Conservation (phyloP, 306 rosid genomes). For the Parietaria judaica region DNA sequence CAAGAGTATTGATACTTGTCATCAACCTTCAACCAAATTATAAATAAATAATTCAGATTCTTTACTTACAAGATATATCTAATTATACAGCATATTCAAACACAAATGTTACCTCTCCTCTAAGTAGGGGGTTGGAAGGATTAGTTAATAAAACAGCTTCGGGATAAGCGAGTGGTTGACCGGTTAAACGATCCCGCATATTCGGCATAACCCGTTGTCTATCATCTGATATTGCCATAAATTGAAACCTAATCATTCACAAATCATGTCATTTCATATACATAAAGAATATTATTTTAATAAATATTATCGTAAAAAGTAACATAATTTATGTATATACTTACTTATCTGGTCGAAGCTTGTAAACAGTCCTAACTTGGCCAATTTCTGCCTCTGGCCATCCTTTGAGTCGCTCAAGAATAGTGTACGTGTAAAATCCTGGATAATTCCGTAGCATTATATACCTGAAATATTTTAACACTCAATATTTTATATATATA, state of each 20-base stretch:
- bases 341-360: constrained; percentile 18
- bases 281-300: no score
- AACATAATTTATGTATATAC: neutral
- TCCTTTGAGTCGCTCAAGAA: constrained; percentile 11
- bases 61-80: no score
- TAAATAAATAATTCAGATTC: neutral
- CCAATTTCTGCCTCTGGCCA: constrained; percentile 16
- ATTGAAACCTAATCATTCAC: constrained; percentile 5
- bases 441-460: constrained; percentile 10
- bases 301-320: no score
- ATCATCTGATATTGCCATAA: constrained; percentile 15
- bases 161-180: constrained; percentile 17
- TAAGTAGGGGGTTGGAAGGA: constrained; percentile 6
- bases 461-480: constrained; percentile 3
- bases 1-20: constrained; percentile 77
- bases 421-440: constrained; percentile 14
- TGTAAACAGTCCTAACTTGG: constrained; percentile 19
- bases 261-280: no score
- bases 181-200: neutral
- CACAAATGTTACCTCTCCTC: constrained; percentile 15
- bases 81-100: no score
- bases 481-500: neutral
- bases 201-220: constrained; percentile 17
- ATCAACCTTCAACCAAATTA: constrained; percentile 47
- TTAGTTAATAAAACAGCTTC: constrained; percentile 20